Conservation (phyloP, 768 basidiomycete species). For the Mycena vitilis region DNA sequence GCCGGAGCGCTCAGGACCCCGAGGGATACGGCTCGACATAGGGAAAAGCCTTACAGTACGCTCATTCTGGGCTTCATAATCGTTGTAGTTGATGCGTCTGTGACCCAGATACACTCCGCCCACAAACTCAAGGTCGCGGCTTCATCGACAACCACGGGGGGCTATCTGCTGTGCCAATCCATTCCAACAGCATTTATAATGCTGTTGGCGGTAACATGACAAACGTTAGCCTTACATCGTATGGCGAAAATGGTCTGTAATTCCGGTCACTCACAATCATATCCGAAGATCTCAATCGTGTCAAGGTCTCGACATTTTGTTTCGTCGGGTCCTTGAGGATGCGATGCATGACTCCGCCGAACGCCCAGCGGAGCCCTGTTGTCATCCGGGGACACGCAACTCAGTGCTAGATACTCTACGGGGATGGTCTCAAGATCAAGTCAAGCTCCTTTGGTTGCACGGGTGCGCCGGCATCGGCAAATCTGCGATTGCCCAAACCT, state of each 20-base stretch:
- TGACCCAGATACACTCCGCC: background rate
- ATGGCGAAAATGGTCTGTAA: constrained; percentile 10
- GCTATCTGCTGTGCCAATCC: background rate
- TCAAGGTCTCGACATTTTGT: constrained; percentile 43
- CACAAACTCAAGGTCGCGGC: background rate
- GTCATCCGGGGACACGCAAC: constrained; percentile 21
- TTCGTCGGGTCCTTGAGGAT: background rate
- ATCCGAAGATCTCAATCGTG: background rate
- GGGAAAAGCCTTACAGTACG: background rate
- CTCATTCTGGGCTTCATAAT: background rate
- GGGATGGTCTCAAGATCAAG: background rate
- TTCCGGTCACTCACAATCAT: background rate
- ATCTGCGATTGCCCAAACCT: constrained; percentile 37
- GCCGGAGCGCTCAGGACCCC: too few relatives aligned
- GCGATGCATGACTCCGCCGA: constrained; percentile 18
- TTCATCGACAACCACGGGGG: background rate
- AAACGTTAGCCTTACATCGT: background rate
- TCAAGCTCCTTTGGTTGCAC: constrained; percentile 36
- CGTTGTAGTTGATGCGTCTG: too few relatives aligned
- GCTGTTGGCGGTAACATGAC: constrained; percentile 4
- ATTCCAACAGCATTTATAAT: background rate
- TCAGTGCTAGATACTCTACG: background rate
- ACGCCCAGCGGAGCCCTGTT: constrained; percentile 10
- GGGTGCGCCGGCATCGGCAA: constrained; percentile 40
- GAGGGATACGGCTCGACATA: too few relatives aligned